Evolutionary conservation across 208 protist species (phyloP), one percentile per base, ranked within the genome.

Genomic region (Leishmania braziliensis): DNA sequence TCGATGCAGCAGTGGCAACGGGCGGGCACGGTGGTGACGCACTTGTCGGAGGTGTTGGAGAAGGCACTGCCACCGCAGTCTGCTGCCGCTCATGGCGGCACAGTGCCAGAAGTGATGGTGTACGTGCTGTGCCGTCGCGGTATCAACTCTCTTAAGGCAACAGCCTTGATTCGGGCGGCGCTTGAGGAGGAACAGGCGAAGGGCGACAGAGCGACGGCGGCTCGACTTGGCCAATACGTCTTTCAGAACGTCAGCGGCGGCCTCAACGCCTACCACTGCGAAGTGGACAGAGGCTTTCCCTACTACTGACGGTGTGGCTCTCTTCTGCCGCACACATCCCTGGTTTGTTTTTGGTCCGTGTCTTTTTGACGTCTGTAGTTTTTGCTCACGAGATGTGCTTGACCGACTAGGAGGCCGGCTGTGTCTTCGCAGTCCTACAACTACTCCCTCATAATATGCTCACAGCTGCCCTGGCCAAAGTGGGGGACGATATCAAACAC

Each of bases 61-160:
- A 29, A 36, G 14, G 68, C 53, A 4, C 14, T 84, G 26, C 70
- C 60, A 48, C 26, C 75, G 77, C 23, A 53, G 77, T 3, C 48
- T 56, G 46, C 46, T 29, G 23, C 43, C 5, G 50, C 68, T n/a
- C 43, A 50, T 33, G 68, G 14, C 39, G 68, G n/a, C 26, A 46
- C 23, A 33, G 39, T 10, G 8, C 8, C 69, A n/a, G 12, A 39
- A 18, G 51, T 36, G 23, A 62, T 66, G 23, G 79, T 92, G 4
- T 94, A 86, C 84, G 75, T 98, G 63, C 20, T 98, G 3, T 98
- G 95, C 69, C 91, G 95, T n/a, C 93, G 95, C 69, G 95, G 95
- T 29, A 84, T 96, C 43, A 83, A 90, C 23, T 97, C 93, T 0
- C 86, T 84, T 5, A 77, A 90, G 51, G 90, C 93, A 0, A 81